These are phyloP conservation scores for Phytophthora pini DNA, from an alignment of 352 stramenopile species.

Conservation along the genomic window DNA sequence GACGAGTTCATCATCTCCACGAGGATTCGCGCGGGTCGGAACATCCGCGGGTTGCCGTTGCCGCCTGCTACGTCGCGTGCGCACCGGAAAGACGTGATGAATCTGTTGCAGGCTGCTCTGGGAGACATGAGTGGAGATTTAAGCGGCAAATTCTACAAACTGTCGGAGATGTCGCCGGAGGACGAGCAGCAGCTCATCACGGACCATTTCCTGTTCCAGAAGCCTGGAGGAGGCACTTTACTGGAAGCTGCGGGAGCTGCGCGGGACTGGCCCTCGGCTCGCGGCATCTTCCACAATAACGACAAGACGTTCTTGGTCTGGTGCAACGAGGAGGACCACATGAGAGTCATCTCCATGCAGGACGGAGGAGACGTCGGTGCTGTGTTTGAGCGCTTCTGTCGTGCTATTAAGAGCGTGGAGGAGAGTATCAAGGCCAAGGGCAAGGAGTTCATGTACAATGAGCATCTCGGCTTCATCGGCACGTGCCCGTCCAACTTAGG, in stretches of 20 bases:
- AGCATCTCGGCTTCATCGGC: constrained; percentile 71
- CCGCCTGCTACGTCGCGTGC: constrained; percentile 74
- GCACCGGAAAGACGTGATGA: constrained; percentile 88
- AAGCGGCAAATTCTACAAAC: constrained; percentile 78
- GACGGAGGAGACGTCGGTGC: constrained; percentile 83
- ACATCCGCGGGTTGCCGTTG: constrained; percentile 83
- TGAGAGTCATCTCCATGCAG: constrained; percentile 84
- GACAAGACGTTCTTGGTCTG: constrained; percentile 86
- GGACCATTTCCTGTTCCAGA: constrained; percentile 91
- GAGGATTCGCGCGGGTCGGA: constrained; percentile 87
- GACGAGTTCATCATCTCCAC: constrained; percentile 91
- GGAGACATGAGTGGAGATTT: constrained; percentile 73
- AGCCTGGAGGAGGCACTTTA: constrained; percentile 81
- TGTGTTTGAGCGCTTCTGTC: constrained; percentile 89
- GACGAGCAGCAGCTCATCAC: constrained; percentile 89
- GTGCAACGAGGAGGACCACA: constrained; percentile 85
- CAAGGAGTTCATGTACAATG: constrained; percentile 75
- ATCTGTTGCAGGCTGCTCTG: constrained; percentile 80
- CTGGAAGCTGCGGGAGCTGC: constrained; percentile 78
- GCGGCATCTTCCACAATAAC: constrained; percentile 91
- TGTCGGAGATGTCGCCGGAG: constrained; percentile 86
- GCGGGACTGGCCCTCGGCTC: constrained; percentile 87
- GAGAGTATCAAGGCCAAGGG: constrained; percentile 63
- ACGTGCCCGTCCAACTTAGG: constrained; percentile 80
- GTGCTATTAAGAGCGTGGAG: constrained; percentile 62